Base-by-base conservation (phyloP, 306 rosid species). In the Canavalia ensiformis region DNA sequence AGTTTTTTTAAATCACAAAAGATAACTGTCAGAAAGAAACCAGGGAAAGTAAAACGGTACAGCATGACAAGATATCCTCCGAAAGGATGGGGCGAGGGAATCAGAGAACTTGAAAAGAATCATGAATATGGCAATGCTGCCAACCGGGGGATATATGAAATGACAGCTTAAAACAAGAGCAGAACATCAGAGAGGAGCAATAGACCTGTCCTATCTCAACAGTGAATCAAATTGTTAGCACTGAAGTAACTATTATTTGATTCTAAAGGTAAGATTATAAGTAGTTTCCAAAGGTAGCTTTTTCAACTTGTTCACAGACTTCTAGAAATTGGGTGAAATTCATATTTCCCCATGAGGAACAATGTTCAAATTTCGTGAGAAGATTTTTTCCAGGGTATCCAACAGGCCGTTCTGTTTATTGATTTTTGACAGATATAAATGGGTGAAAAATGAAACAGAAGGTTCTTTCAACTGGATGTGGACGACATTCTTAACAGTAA, bases 401-500 rank as follows among this genome's bases (percentile, higher is more conserved):
- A 31, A 60, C 55, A 45, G 37, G 75, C n/a, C 54, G 25, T 50
- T 30, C 51, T 25, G 29, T 56, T 55, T 46, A 80, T 70, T 69
- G 74, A 79, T 79, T 57, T 79, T 5, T 11, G 50, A 69, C 34
- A 49, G 2, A 69, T 50, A 46, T 6, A 39, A 45, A 69, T 34
- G 2, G 54, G 34, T 1, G 3, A 25, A n/a, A 2, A 8, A 34
- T 11, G 71, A 13, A 72, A 62, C 37, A 72, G 45, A 41, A 49
- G 39, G 68, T 42, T 51, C 69, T 44, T 74, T 37, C 80, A 73
- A 74, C 52, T 33, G 44, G 18, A 74, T 56, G 29, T 28, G 28
- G 65, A 80, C 34, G 73, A 68, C 31, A 79, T 31, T 31, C 28
- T 45, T 13, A 45, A 56, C 5, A 44, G 18, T 41, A 65, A 7